Percentiles rank a stretch among this genome's conserved stretches.
These are phyloP conservation scores for Neurospora sp. DNA, from an alignment of 495 filamentous ascomycete species.

Conservation along the genomic window DNA sequence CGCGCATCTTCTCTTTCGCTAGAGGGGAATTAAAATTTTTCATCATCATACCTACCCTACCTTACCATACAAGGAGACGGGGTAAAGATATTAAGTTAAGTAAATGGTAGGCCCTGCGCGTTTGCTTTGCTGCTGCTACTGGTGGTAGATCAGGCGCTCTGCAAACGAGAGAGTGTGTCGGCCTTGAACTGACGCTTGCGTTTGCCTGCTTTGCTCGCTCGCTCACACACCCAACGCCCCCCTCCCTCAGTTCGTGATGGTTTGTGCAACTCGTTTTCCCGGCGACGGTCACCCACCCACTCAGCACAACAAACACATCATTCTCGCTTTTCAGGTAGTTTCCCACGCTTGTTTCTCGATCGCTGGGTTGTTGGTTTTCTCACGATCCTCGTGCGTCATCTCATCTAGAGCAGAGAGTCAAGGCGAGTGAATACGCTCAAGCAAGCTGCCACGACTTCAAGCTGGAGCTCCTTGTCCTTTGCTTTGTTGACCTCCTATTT, in stretches of 20 bases:
- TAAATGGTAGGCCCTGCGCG: neutral
- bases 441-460: conserved; percentile 95
- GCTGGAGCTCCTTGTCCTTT: conserved; percentile 87
- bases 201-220: neutral
- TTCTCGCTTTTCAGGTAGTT: neutral
- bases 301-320: neutral
- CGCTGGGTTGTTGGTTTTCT: neutral
- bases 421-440: conserved; percentile 94
- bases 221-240: neutral
- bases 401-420: conserved; percentile 70
- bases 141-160: neutral
- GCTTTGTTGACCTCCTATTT: conserved; percentile 60
- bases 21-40: neutral
- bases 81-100: neutral
- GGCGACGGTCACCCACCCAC: neutral
- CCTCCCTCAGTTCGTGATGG: neutral
- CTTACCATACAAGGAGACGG: neutral
- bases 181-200: neutral
- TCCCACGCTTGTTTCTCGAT: neutral
- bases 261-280: neutral
- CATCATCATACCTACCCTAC: neutral
- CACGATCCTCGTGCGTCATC: neutral
- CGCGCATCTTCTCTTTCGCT: too few relatives aligned
- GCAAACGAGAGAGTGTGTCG: neutral
- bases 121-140: neutral